Evolutionary conservation across 1,139 yeast species (phyloP).

Genomic region (Saccharomyces hybrid): DNA sequence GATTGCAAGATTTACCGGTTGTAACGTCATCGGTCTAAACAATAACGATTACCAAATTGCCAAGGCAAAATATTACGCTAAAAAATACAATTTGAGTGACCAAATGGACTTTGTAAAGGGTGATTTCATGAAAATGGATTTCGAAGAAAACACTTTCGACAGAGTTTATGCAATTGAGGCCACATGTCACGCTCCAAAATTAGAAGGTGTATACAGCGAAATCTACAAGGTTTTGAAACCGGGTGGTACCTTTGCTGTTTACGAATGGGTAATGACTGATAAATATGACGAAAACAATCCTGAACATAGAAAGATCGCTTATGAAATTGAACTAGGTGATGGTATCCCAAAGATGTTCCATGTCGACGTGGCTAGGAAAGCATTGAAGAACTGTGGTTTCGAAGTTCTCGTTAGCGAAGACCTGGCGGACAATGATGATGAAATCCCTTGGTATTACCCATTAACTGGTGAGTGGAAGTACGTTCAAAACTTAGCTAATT

Average conservation of each 20-base stretch:
- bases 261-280: slow-evolving; percentile 99
- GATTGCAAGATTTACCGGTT: slow-evolving; percentile 84
- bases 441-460: slow-evolving; percentile 97
- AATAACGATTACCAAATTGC: slow-evolving; percentile 96
- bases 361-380: slow-evolving; percentile 78
- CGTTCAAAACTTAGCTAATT: slow-evolving; percentile 70
- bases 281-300: slow-evolving; percentile 78
- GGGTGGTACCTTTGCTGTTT: slow-evolving; percentile 95
- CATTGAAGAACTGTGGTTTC: slow-evolving; percentile 83
- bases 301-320: slow-evolving; percentile 90
- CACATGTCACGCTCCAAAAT: slow-evolving; percentile 93
- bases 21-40: slow-evolving; percentile 82
- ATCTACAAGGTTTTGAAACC: slow-evolving; percentile 94
- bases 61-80: slow-evolving; percentile 80
- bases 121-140: slow-evolving; percentile 99
- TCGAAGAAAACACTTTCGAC: slow-evolving; percentile 81
- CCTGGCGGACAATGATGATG: slow-evolving; percentile 76
- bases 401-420: slow-evolving; percentile 69
- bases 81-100: slow-evolving; percentile 55
- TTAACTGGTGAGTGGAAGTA: slow-evolving; percentile 89
- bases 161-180: slow-evolving; percentile 99
- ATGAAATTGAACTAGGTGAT: slow-evolving; percentile 96
- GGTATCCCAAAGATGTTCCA: slow-evolving; percentile 97
- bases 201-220: slow-evolving; percentile 94
- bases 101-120: slow-evolving; percentile 88